Evolutionary conservation across 108 stramenopile genomes (phyloP), one percentile per base, ranked within the genome.

Genomic region (Chaetoceros muelleri): DNA sequence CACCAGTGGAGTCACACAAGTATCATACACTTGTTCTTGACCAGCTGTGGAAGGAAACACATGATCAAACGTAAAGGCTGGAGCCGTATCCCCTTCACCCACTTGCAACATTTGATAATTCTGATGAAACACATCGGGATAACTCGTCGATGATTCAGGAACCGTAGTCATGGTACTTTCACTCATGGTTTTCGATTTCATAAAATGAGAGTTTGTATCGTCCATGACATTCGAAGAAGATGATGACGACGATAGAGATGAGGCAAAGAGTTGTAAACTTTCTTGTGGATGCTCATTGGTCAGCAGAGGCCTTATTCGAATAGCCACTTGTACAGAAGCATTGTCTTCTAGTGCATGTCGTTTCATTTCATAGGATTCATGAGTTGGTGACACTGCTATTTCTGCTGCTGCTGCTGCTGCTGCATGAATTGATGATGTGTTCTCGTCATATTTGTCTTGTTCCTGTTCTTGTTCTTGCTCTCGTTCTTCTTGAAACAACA

Each of bases 1-100:
- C 20, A 93, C 88, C 19, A 95, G 62, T n/a, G 85, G 80, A 19
- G 87, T 84, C n/a, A 85, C 87, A 48, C 82, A 84, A 27, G 67
- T 71, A 53, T 90, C 85, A 72, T 93, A 95, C 20, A 95, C 81
- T 19, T 80, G 53, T 54, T 80, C 64, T 66, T 91, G 91, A 16
- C 74, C 64, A 20, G 76, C 70, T 17, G 57, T 70, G 10, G 78
- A 66, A 20, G 76, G 82, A 49, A 90, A 95, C 2, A 90, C 85
- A n/a, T 81, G 78, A 57, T 95, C 94, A 57, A 95, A 95, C 20
- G 86, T 78, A 58, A 95, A 95, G 5, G 34, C 13, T 5, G 5
- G 34, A 34, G 83, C 81, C 0, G 62, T 40, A 0, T 65, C 81
- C 21, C 58, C 70, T 13, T 69, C 80, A n/a, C 59, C 57, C 13